Evolutionary conservation across 2,329 filamentous ascomycete species (phyloP), one percentile per base, ranked within the genome.

Genomic region (Penicillium psychrosexuale): DNA sequence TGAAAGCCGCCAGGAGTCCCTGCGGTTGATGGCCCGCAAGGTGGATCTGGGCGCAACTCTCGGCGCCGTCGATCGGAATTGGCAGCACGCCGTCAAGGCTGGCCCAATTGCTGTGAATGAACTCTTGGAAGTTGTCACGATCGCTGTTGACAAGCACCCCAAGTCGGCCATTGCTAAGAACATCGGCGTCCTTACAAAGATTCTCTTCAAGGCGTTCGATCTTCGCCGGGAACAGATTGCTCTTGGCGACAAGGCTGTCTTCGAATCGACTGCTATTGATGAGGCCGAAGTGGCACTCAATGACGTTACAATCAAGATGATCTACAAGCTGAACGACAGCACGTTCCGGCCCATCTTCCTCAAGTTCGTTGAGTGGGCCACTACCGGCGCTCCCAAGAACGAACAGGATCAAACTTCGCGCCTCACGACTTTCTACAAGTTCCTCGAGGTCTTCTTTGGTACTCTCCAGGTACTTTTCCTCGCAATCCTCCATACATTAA

Each of bases 291-390:
- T 77, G 2, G 77, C 79, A 11, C 68, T 90, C 61, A 88, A 90
- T 68, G 83, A 87, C 9, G 84, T 88, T 12, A 84, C 87, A 0
- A 83, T 99, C 56, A 89, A 91, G 73, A 94, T 97, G 86, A 89
- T 96, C 51, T 91, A 96, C 78, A 97, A 97, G 79, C 83, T 99
- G 58, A 97, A 97, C 75, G 94, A 99, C 69, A 87, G 89, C 0
- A 85, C 89, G 0, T 99, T 99, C 84, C 83, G 92, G 12, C 95
- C 94, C 0, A 85, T 99, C 59, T 99, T 97, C 77, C 82, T 86
- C 15, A 84, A 88, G 61, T 78, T 97, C n/a, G 80, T 95, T 43
- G 90, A 96, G 54, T 97, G 92, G 89, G 83, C 88, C 0, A 80
- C 78, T 17, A 76, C 78, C 2, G 81, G 80, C 0, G 73, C 89